These are phyloP conservation scores for Xylaria sp. DNA, from an alignment of 2,329 filamentous ascomycete species.

Conservation along the genomic window DNA sequence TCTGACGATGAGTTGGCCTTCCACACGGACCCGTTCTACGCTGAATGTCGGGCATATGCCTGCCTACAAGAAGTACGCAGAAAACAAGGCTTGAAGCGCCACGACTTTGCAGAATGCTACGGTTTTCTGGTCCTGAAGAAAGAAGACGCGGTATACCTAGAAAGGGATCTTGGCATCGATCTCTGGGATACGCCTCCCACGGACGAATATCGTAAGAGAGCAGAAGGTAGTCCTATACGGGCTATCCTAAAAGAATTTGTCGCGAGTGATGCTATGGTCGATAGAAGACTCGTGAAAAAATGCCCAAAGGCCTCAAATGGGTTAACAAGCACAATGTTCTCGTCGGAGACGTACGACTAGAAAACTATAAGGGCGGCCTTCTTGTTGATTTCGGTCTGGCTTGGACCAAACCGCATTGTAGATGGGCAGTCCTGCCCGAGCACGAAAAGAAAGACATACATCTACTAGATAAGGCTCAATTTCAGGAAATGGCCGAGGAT, in stretches of 20 bases:
- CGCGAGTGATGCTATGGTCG: background rate
- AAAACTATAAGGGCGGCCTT: background rate
- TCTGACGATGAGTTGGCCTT: background rate
- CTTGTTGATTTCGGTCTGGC: background rate
- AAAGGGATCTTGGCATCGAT: background rate
- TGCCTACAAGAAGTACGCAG: background rate
- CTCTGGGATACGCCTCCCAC: background rate
- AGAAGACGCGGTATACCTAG: background rate
- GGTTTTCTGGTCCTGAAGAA: background rate
- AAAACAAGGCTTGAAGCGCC: background rate
- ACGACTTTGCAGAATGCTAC: background rate
- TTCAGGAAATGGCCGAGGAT: conserved; percentile 2
- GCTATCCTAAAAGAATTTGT: background rate
- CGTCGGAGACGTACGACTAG: background rate
- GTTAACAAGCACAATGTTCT: background rate
- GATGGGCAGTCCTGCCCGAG: background rate
- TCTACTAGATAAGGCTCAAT: background rate
- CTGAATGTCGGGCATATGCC: conserved; percentile 2
- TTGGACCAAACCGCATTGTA: conserved; percentile 7
- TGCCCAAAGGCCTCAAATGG: background rate
- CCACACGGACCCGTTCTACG: conserved; percentile 7
- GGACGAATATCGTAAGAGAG: background rate
- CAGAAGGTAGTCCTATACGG: conserved; percentile 2
- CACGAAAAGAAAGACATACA: background rate
- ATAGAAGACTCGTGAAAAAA: background rate